These are phyloP conservation scores for Chaetomiaceae sp. DNA, from an alignment of 2,329 filamentous ascomycete species.

Conservation along the genomic window DNA sequence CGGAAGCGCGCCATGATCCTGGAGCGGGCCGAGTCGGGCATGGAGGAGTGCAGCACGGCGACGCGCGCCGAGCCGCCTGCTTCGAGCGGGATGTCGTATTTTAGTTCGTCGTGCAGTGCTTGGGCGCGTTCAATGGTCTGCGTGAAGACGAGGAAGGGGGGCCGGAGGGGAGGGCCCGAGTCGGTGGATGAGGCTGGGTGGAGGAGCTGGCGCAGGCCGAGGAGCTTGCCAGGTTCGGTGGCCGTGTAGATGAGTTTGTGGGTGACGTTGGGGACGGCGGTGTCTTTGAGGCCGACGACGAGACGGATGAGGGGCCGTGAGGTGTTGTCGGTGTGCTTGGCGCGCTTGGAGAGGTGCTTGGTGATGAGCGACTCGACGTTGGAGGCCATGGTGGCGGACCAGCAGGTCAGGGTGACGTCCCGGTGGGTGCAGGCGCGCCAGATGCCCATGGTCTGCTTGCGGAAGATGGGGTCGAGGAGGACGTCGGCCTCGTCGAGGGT, in stretches of 20 bases:
- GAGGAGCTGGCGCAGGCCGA: constrained; percentile 83
- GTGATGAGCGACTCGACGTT: constrained; percentile 77
- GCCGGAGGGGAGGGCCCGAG: constrained; percentile 62
- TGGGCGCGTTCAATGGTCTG: constrained; percentile 90
- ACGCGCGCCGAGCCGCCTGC: constrained; percentile 81
- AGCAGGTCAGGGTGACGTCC: constrained; percentile 71
- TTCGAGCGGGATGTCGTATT: constrained; percentile 88
- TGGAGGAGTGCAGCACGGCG: constrained; percentile 82
- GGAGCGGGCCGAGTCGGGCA: constrained; percentile 71
- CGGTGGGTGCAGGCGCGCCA: constrained; percentile 74
- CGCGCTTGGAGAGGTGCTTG: constrained; percentile 59
- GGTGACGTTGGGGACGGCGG: constrained; percentile 84
- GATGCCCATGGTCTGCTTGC: constrained; percentile 78
- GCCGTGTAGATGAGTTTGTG: constrained; percentile 89
- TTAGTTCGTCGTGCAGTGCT: constrained; percentile 81
- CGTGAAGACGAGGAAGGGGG: constrained; percentile 92
- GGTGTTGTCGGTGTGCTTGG: constrained; percentile 42
- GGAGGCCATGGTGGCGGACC: constrained; percentile 96
- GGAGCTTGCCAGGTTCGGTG: constrained; percentile 87
- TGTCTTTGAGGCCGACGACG: constrained; percentile 95
- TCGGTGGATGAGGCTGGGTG: constrained; percentile 61
- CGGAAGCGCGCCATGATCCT: constrained; percentile 86
- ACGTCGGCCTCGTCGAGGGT: constrained; percentile 95
- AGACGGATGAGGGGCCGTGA: constrained; percentile 66
- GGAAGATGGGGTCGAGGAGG: constrained; percentile 84